Evolutionary conservation across 176 grass and related monocot genomes (phyloP), one percentile per base, ranked within the genome.

Genomic region (Avena atlantica): DNA sequence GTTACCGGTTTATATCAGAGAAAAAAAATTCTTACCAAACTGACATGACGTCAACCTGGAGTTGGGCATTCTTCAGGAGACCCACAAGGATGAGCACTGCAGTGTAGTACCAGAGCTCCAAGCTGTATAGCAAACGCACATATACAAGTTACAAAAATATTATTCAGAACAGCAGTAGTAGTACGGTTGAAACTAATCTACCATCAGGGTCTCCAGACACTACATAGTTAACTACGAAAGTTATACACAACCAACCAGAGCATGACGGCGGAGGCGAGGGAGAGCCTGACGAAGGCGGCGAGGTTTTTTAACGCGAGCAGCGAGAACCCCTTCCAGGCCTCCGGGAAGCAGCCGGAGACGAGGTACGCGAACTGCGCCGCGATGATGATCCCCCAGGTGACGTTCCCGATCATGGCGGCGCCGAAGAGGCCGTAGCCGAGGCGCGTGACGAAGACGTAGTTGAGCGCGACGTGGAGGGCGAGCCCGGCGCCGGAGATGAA

Each of bases 91-190:
- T 90, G 57, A 97, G 82, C 76, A 97, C 85, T 62, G 93, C 91
- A 42, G 91, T 93, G 82, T 95, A 95, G 82, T 97, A 97, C 95
- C 95, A 97, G 2, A 97, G 85, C 90, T 97, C 95, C 89, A 97
- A 92, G 85, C 95, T 97, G 68, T 4, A 23, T 57, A 64, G 11
- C 48, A 57, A 36, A 75, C 3, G 69, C 50, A 31, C 12, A 42
- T 42, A 42, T 47, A 34, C 21, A 27, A 1, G n/a, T 74, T 8
- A 7, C 1, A 6, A 42, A 37, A 42, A 42, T 42, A 5, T 12
- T 6, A 27, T 27, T 64, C 23, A 64, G 14, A 64, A 64, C 9
- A 48, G 2, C 11, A 48, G 7, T 34, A 34, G 6, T 34, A 34
- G 42, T 44, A 44, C 42, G 42, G 6, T 8, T 44, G 42, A 44